phyloP scores from a whole-genome alignment of 169 alveolate species.

The Condylostoma magnum region DNA sequence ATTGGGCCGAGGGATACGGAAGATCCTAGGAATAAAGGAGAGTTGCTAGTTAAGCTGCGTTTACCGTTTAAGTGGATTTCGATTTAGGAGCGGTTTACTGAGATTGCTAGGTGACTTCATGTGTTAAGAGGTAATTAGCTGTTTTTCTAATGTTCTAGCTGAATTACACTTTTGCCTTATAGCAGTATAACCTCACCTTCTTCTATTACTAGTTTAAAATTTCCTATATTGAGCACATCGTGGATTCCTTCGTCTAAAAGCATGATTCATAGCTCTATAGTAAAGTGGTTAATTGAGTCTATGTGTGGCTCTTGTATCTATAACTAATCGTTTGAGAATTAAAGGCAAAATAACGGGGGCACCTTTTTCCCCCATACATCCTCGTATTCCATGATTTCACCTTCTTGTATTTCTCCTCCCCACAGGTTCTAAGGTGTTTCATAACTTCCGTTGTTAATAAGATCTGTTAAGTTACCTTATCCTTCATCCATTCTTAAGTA shows the following conservation, averaged over 20 bases:
- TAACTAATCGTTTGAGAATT: neutral
- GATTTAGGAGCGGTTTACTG: too few species aligned
- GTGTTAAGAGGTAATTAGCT: too few species aligned
- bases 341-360: neutral
- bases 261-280: constrained; percentile 17
- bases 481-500: constrained; percentile 30
- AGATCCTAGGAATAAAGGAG: too few species aligned
- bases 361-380: constrained; percentile 26
- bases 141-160: too few species aligned
- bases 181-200: too few species aligned
- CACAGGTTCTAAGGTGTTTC: neutral
- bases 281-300: neutral
- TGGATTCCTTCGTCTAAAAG: neutral
- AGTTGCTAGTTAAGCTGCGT: too few species aligned
- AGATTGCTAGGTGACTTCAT: too few species aligned
- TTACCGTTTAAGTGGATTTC: too few species aligned
- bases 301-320: neutral
- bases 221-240: too few species aligned
- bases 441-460: neutral
- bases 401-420: constrained; percentile 28
- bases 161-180: too few species aligned
- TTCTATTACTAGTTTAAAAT: too few species aligned
- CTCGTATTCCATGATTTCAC: constrained; percentile 19
- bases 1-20: too few species aligned
- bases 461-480: constrained; percentile 11